phyloP scores from a whole-genome alignment of 2,329 filamentous ascomycete species.

The Colletotrichum sp. region DNA sequence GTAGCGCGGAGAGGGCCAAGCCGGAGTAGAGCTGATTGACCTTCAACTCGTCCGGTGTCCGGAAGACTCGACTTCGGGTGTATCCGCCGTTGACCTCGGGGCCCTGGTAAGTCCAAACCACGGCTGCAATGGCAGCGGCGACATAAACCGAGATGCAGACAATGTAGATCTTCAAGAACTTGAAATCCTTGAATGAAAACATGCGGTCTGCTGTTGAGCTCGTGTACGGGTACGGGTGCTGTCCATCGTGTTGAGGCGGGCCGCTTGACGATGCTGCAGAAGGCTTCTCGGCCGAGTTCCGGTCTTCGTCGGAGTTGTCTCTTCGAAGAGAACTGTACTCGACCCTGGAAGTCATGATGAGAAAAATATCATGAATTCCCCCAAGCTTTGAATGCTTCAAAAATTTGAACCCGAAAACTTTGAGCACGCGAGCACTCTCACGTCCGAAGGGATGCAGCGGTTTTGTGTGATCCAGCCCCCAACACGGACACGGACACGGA shows the following conservation, averaged over 20 bases:
- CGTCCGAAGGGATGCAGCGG: neutral
- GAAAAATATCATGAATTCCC: neutral
- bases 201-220: conserved; percentile 3
- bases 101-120: conserved; percentile 2
- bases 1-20: neutral
- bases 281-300: neutral
- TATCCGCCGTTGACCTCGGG: neutral
- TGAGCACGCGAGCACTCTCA: neutral
- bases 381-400: neutral
- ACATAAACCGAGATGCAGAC: neutral
- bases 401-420: neutral
- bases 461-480: neutral
- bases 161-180: neutral
- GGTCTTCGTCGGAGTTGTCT: neutral
- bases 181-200: conserved; percentile 2
- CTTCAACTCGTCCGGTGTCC: neutral
- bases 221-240: neutral
- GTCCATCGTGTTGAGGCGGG: neutral
- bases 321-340: conserved; percentile 2
- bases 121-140: neutral
- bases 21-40: conserved; percentile 12
- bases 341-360: neutral
- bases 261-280: neutral
- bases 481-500: conserved; percentile 4
- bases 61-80: neutral